Evolutionary conservation across 176 grass and related monocot species (phyloP), one percentile per base, ranked within the genome.

Genomic region (Rhynchospora breviuscula): DNA sequence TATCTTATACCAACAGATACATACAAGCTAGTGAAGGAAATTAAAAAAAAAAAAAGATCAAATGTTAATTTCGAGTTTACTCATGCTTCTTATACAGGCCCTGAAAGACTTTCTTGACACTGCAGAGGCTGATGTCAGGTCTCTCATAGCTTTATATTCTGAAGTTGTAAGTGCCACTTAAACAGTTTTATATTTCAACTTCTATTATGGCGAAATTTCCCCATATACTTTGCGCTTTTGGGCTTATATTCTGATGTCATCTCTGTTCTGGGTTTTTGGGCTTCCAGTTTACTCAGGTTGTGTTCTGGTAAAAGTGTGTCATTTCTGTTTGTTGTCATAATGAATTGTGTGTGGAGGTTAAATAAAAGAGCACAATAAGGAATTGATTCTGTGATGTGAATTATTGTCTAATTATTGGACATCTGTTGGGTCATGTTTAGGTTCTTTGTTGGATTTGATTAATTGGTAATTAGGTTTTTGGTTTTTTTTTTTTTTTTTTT

Each of bases 81-180:
- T 63, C 4, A 45, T 31, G 10, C 47, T 74, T 23, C 49, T 84
- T 81, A 91, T 93, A 51, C 89, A 98, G 96, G 91, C 89, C 79
- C 80, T 95, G 83, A 98, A 93, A 94, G 79, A 47, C 81, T 98
- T 98, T 87, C 96, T 98, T 75, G 93, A 98, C 48, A 88, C 91
- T 66, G 96, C 93, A 61, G 96, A 98, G 82, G 96, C 93, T 91
- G 96, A 93, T 75, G 93, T 95, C 85, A 93, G 96, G 80, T 93
- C 88, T 75, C 86, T 98, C 59, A 95, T 93, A 87, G 94, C 93
- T 62, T 90, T 98, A 85, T 98, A 98, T 88, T 88, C 96, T 56
- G 93, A 98, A 93, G 96, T 98, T 85, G 93, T 95, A 81, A 95
- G 91, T 89, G 81, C 76, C 70, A 85, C 12, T 49, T 13, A 18